A percentile compares a stretch with the other conserved stretches of the same genome.
Evolutionary conservation across 805 yeast species (phyloP).

Genomic region (Saccharomycopsis schoenii): DNA sequence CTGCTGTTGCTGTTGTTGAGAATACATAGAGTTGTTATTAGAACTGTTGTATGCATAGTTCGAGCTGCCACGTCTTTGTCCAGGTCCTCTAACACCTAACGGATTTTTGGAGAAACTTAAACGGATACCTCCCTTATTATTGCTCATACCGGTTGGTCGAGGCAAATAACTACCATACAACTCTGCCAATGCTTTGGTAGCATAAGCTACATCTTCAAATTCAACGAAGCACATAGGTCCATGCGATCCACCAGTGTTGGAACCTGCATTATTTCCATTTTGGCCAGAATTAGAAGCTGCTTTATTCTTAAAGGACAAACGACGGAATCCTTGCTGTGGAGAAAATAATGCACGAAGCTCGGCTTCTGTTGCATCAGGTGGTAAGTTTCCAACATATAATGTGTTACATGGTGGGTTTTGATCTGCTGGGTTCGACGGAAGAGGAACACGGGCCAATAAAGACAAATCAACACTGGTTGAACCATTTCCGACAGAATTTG

Average conservation of each 20-base stretch:
- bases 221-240: slow-evolving; percentile 99
- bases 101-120: slow-evolving; percentile 94
- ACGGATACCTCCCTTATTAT: slow-evolving; percentile 87
- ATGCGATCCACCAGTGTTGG: slow-evolving; percentile 37
- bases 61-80: slow-evolving; percentile 32
- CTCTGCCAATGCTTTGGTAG: slow-evolving; percentile 89
- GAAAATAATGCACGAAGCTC: slow-evolving; percentile 83
- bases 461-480: slow-evolving; percentile 43
- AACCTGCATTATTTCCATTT: slow-evolving; percentile 21
- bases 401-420: slow-evolving; percentile 99
- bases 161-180: slow-evolving; percentile 88
- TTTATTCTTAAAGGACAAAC: slow-evolving; percentile 86
- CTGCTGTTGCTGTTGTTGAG: slow-evolving; percentile 14
- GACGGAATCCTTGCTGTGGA: slow-evolving; percentile 84
- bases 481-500: slow-evolving; percentile 8
- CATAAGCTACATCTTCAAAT: slow-evolving; percentile 90
- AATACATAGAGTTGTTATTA: neutral
- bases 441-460: slow-evolving; percentile 68
- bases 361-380: slow-evolving; percentile 92
- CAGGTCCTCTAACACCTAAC: slow-evolving; percentile 82
- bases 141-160: slow-evolving; percentile 50
- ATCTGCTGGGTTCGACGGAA: slow-evolving; percentile 96
- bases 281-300: slow-evolving; percentile 31
- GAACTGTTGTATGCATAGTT: slow-evolving; percentile 8
- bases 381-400: slow-evolving; percentile 90